A percentile compares a stretch with the other conserved stretches of the same genome.
Evolutionary conservation across 305 asterid genomes (phyloP).

Genomic region (Nicotiana rustica): DNA sequence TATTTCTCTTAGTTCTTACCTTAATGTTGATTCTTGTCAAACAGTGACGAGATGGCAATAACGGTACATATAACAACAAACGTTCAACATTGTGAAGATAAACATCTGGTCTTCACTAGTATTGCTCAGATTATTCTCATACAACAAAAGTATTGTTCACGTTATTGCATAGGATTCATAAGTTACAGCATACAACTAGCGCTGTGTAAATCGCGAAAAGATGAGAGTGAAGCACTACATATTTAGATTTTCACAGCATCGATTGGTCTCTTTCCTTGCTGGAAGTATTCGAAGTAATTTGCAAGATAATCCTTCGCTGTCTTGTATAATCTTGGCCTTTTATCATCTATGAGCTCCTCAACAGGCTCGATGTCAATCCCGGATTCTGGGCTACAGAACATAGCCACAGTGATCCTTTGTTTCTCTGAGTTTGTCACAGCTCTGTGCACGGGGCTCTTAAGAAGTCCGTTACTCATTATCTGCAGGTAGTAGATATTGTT

Average conservation of each 20-base stretch:
- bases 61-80: neutral
- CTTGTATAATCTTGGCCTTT: constrained; percentile 57
- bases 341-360: constrained; percentile 55
- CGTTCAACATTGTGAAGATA: neutral
- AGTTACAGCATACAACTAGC: neutral
- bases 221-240: neutral
- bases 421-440: constrained; percentile 57
- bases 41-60: neutral
- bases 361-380: constrained; percentile 62
- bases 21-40: neutral
- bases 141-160: neutral
- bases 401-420: constrained; percentile 62
- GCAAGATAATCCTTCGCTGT: constrained; percentile 45
- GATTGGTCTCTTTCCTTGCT: constrained; percentile 65
- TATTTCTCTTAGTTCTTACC: neutral
- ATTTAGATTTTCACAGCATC: constrained; percentile 47
- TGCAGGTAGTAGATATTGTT: constrained; percentile 39
- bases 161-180: neutral
- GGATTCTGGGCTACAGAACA: constrained; percentile 58
- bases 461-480: constrained; percentile 76
- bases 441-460: constrained; percentile 73
- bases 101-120: neutral
- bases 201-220: neutral
- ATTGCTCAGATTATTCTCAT: neutral
- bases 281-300: constrained; percentile 54